Percentiles rank a stretch among this genome's conserved stretches.
Conservation (phyloP, 768 basidiomycete species). For the Auricularia sp. region DNA sequence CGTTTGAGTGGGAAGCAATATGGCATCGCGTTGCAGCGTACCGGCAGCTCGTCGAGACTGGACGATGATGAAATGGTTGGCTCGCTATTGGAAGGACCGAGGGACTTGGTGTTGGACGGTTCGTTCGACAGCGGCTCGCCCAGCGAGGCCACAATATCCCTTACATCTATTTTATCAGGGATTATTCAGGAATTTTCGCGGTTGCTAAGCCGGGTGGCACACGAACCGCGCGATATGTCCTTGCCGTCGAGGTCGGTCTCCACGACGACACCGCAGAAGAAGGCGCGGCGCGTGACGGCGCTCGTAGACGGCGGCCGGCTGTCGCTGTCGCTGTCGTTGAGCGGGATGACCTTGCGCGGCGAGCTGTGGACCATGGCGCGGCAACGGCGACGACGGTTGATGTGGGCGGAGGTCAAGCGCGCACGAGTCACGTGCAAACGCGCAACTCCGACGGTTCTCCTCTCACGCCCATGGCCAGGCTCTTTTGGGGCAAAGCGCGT, state of each 20-base stretch:
- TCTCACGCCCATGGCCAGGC: too few species aligned
- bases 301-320: slow-evolving; percentile 28
- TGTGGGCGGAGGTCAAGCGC: not conserved
- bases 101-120: not conserved
- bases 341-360: slow-evolving; percentile 63
- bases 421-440: not conserved
- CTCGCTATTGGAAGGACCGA: slow-evolving; percentile 7
- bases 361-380: slow-evolving; percentile 38
- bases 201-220: slow-evolving; percentile 1
- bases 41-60: not conserved
- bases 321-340: slow-evolving; percentile 58
- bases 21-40: not conserved
- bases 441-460: not conserved
- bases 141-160: slow-evolving; percentile 68
- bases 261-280: slow-evolving; percentile 84
- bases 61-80: slow-evolving; percentile 6
- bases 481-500: too few species aligned
- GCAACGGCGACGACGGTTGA: slow-evolving; percentile 37
- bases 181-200: slow-evolving; percentile 7
- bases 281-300: slow-evolving; percentile 62
- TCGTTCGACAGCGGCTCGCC: slow-evolving; percentile 44
- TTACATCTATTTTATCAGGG: slow-evolving; percentile 43
- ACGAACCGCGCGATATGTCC: slow-evolving; percentile 56
- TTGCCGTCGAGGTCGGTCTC: slow-evolving; percentile 69
- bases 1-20: not conserved